These are phyloP conservation scores for Saccharomycopsis crataegensis DNA, from an alignment of 1,139 yeast genomes.

Conservation along the genomic window DNA sequence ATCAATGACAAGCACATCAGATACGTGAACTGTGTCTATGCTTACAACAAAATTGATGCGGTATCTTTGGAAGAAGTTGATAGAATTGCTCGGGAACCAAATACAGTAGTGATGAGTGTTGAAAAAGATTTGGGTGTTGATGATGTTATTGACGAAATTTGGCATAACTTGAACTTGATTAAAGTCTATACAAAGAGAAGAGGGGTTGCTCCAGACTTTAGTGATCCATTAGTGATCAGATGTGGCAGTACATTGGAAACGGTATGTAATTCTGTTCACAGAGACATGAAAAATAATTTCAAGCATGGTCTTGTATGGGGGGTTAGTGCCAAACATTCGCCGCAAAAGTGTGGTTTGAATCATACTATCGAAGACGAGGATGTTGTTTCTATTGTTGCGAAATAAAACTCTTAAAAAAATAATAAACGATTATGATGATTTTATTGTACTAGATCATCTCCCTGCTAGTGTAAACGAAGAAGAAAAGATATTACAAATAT, in stretches of 20 bases:
- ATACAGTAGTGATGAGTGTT: slow-evolving; percentile 91
- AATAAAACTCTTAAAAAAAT: slow-evolving; percentile 24
- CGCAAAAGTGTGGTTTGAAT: slow-evolving; percentile 87
- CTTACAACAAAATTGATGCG: slow-evolving; percentile 91
- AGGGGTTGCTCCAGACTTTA: slow-evolving; percentile 72
- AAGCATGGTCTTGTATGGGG: slow-evolving; percentile 98
- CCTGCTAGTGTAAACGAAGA: too few species aligned
- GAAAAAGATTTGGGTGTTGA: slow-evolving; percentile 79
- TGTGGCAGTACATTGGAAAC: slow-evolving; percentile 70
- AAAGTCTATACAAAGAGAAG: slow-evolving; percentile 83
- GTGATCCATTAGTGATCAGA: slow-evolving; percentile 89
- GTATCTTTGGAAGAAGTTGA: slow-evolving; percentile 94
- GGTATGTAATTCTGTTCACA: slow-evolving; percentile 87
- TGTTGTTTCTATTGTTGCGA: slow-evolving; percentile 85
- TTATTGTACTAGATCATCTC: too few species aligned
- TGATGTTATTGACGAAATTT: slow-evolving; percentile 84
- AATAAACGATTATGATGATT: neutral
- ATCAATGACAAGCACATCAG: slow-evolving; percentile 82
- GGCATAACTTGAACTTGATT: slow-evolving; percentile 78
- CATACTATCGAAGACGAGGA: slow-evolving; percentile 90
- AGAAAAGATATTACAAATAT: too few species aligned
- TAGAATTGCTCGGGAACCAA: slow-evolving; percentile 82
- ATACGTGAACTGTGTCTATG: slow-evolving; percentile 86
- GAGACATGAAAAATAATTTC: slow-evolving; percentile 87
- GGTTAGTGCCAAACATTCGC: slow-evolving; percentile 87